phyloP scores from a whole-genome alignment of 2,329 filamentous ascomycete genomes.

The Claviceps sorghi region DNA sequence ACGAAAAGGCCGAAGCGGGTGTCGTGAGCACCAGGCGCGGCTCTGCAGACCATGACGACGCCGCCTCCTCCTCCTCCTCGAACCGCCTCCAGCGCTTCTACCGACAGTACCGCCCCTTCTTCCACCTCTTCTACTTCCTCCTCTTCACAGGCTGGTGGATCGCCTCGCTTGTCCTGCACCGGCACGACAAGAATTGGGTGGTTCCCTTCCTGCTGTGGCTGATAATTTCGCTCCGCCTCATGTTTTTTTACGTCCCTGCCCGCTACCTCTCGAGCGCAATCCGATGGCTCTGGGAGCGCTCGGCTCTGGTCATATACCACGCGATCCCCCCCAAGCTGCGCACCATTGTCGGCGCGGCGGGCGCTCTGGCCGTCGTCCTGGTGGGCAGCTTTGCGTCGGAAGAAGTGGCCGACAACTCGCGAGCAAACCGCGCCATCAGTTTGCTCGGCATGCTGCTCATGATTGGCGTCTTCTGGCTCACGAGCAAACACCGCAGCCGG shows the following conservation, averaged over 20 bases:
- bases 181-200: conserved; percentile 62
- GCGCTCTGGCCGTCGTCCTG: conserved; percentile 59
- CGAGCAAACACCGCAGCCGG: conserved; percentile 51
- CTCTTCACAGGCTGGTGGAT: conserved; percentile 57
- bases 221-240: conserved; percentile 53
- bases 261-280: conserved; percentile 51
- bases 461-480: conserved; percentile 50
- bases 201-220: conserved; percentile 75
- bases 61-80: conserved; percentile 7
- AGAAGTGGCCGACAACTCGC: conserved; percentile 61
- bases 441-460: conserved; percentile 65
- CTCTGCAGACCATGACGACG: conserved; percentile 10
- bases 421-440: conserved; percentile 65
- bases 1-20: conserved; percentile 22
- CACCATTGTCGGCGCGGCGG: conserved; percentile 43
- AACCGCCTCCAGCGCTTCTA: conserved; percentile 24
- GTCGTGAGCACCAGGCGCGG: conserved; percentile 17
- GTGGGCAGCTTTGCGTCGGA: conserved; percentile 61
- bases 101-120: conserved; percentile 27
- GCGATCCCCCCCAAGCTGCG: conserved; percentile 53
- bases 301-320: conserved; percentile 41
- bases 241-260: conserved; percentile 61
- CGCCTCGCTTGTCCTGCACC: conserved; percentile 57
- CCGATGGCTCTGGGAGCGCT: conserved; percentile 52
- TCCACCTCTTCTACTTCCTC: conserved; percentile 30